These are phyloP conservation scores for Marasmius tenuissimus DNA, from an alignment of 1,284 basidiomycete species.

Conservation along the genomic window DNA sequence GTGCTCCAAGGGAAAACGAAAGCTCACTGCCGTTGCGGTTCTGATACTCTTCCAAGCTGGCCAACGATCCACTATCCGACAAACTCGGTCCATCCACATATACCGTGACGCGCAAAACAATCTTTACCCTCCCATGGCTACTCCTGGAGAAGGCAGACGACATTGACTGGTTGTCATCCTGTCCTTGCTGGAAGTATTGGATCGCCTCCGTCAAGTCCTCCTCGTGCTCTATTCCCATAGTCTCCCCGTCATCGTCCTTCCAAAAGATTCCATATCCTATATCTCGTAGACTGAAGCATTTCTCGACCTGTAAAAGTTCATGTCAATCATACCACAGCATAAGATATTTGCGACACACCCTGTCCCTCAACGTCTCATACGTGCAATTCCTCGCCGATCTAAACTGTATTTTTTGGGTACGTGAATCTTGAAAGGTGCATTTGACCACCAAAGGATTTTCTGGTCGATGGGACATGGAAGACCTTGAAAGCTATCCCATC, in stretches of 20 bases:
- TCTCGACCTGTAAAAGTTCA: constrained; percentile 60
- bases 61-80: constrained; percentile 81
- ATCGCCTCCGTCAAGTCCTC: constrained; percentile 83
- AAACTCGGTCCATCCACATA: constrained; percentile 85
- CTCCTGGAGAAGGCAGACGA: constrained; percentile 74
- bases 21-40: constrained; percentile 58
- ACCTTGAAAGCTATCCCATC: neutral
- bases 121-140: constrained; percentile 65
- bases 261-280: constrained; percentile 75
- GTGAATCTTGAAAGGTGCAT: constrained; percentile 69
- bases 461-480: constrained; percentile 34
- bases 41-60: constrained; percentile 72
- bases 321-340: neutral
- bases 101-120: constrained; percentile 76
- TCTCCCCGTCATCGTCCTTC: constrained; percentile 85
- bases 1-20: constrained; percentile 50
- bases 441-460: constrained; percentile 74
- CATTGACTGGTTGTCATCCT: constrained; percentile 58
- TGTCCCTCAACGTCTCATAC: constrained; percentile 66
- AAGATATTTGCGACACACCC: constrained; percentile 42
- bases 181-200: constrained; percentile 73
- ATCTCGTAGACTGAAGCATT: constrained; percentile 76
- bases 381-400: constrained; percentile 74
- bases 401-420: constrained; percentile 75
- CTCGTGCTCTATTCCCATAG: constrained; percentile 67